phyloP scores from a whole-genome alignment of 2,329 filamentous ascomycete species.

The Pseudopyrenochaeta lycopersici region DNA sequence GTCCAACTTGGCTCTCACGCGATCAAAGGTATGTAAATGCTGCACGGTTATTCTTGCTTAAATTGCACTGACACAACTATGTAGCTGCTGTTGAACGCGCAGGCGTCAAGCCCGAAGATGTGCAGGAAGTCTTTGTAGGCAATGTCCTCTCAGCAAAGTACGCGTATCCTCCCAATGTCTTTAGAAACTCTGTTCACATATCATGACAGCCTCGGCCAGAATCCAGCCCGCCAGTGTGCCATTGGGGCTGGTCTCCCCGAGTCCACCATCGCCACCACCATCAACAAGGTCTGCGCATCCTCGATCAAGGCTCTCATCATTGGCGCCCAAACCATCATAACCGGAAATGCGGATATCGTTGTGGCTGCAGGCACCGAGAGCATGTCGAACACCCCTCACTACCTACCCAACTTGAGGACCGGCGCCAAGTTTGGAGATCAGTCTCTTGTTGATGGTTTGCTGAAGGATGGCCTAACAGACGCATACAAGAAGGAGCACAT shows the following conservation, averaged over 20 bases:
- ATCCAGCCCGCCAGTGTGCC: conserved; percentile 93
- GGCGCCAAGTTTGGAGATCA: conserved; percentile 96
- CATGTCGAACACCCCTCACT: conserved; percentile 98
- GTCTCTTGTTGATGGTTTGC: conserved; percentile 85
- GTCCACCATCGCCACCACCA: conserved; percentile 83
- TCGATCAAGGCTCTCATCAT: conserved; percentile 93
- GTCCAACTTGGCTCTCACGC: conserved; percentile 87
- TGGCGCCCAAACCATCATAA: conserved; percentile 96
- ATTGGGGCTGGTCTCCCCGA: conserved; percentile 86
- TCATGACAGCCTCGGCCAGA: conserved; percentile 82
- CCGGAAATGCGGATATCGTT: conserved; percentile 89
- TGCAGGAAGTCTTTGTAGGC: conserved; percentile 97
- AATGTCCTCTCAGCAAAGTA: conserved; percentile 98
- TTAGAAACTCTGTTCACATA: conserved; percentile 16
- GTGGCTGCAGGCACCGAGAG: conserved; percentile 96
- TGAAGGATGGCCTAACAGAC: conserved; percentile 94
- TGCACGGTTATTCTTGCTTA: conserved; percentile 1
- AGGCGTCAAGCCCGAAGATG: conserved; percentile 84
- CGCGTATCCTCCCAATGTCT: conserved; percentile 28
- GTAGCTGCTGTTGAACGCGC: conserved; percentile 83
- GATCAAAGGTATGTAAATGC: conserved; percentile 77
- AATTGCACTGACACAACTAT: conserved; percentile 24
- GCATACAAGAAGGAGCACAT: conserved; percentile 97
- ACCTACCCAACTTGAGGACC: conserved; percentile 84
- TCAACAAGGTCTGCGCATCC: conserved; percentile 99